Conservation (phyloP, 2,329 filamentous ascomycete genomes). For the Xylaria sp. region DNA sequence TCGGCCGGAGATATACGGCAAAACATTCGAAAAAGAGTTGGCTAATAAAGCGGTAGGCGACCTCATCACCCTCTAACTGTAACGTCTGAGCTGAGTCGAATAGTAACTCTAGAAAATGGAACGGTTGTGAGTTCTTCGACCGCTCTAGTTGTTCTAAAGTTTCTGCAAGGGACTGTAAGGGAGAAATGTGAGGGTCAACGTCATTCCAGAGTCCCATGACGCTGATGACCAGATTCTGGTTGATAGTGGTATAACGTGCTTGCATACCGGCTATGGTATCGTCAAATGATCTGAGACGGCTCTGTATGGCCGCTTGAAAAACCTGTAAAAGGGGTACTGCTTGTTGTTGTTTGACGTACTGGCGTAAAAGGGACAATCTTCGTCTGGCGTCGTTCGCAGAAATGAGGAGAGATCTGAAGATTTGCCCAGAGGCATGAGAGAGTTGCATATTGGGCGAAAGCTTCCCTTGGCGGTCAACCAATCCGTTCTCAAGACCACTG, state of each 20-base stretch:
- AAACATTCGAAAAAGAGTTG: conserved; percentile 83
- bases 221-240: conserved; percentile 69
- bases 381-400: conserved; percentile 60
- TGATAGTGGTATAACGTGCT: conserved; percentile 64
- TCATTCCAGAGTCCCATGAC: conserved; percentile 70
- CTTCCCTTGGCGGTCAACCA: conserved; percentile 65
- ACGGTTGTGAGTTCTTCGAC: conserved; percentile 62
- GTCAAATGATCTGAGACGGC: conserved; percentile 68
- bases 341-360: conserved; percentile 56
- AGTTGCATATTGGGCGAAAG: conserved; percentile 58
- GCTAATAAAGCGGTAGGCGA: conserved; percentile 70
- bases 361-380: conserved; percentile 57
- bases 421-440: conserved; percentile 59
- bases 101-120: conserved; percentile 81
- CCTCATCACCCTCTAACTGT: conserved; percentile 73
- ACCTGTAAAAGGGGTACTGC: conserved; percentile 72
- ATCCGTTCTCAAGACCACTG: conserved; percentile 76
- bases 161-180: conserved; percentile 68
- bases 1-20: conserved; percentile 80
- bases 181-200: conserved; percentile 61
- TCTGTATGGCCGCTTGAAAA: conserved; percentile 72
- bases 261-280: conserved; percentile 68
- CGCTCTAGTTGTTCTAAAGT: conserved; percentile 68
- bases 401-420: conserved; percentile 59
- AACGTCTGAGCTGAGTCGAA: conserved; percentile 75